Base-by-base conservation (phyloP, 257 asterid species). In the Misopates orontium region DNA sequence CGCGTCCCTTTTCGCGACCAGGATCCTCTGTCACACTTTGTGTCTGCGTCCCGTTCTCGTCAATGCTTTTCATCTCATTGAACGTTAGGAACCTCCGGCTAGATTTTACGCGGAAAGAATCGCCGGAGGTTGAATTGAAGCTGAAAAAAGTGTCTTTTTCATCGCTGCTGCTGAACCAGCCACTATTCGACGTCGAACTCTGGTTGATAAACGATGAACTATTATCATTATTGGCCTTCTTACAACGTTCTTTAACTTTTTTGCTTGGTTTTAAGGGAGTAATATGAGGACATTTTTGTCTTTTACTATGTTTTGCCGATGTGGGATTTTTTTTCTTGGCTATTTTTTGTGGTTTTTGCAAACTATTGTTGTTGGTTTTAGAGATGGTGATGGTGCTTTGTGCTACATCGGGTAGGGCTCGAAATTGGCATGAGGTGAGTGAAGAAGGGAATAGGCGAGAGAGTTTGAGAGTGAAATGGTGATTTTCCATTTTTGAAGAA, bases 371-470 rank as follows among this genome's bases (percentile, higher is more conserved):
- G 23, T 49, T 39, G 69, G 39, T 20, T 63, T 80, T 75, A n/a
- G 82, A 9, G 77, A 68, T 53, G 54, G 6, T 14, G 71, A 36
- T 10, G 36, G 78, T 70, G 77, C 68, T 57, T 1, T 85, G 72
- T 56, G 82, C 82, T 16, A 84, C 88, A 41, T 85, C 91, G 1
- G 84, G 71, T 8, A 69, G 39, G 10, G 59, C 56, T 49, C 79
- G 67, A 56, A 59, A 71, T 1, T 82, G 82, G 80, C 94, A 88
- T 28, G 87, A 87, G 23, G 79, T 67, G 65, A 84, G 68, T 11
- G 95, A 85, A 45, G 96, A 84, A 77, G 89, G 87, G 13, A 86
- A 59, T 50, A 84, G 68, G n/a, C 87, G 81, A 63, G 83, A 79
- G 67, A 88, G 58, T 69, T 63, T 88, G 60, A 79, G 69, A 23